Base-by-base conservation (phyloP, 2,329 filamentous ascomycete species). In the Claviceps pazoutovae region DNA sequence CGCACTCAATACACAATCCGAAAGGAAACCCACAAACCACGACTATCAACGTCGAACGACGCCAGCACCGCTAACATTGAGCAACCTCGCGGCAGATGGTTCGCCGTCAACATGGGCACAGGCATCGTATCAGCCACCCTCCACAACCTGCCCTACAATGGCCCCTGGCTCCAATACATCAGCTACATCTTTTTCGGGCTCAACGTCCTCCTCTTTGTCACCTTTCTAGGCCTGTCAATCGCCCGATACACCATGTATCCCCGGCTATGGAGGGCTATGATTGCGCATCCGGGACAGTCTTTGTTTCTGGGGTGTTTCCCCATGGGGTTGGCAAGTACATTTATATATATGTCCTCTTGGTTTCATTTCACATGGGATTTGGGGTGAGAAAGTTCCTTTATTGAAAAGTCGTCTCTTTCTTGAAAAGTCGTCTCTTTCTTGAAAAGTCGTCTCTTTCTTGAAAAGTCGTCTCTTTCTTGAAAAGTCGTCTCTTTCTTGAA, bases 251-350 rank as follows among this genome's bases (percentile, higher is more conserved):
- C 68, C 0, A 59, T 86, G 1, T 87, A 84, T 58, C 83, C 82
- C 0, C 72, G 76, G 53, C 80, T 86, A 34, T 87, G 82, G 75
- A 60, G 53, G 0, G 77, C 75, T 16, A 84, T 88, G 82, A 74
- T 87, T 38, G 67, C 70, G 2, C 80, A 88, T 60, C 82, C 80
- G 0, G 75, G 74, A 1, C 80, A 88, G 59, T 82, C 78, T 1
- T 70, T 88, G 50, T 88, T 87, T 57, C 66, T 88, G 3, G 83
- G 78, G 0, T 83, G 80, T 0, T 74, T 84, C 36, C 82, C 82
- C 0, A 86, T 86, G 79, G 82, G 74, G 0, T 74, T 86, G 53
- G 78, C 80, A 0, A 86, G 67, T 70, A 55, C 54, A 64, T 47
- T 3, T 41, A 1, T 41, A 17, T 19, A 4, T 9, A 8, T n/a